These are phyloP conservation scores for Citrullus colocynthis DNA, from an alignment of 306 rosid species.

Conservation along the genomic window DNA sequence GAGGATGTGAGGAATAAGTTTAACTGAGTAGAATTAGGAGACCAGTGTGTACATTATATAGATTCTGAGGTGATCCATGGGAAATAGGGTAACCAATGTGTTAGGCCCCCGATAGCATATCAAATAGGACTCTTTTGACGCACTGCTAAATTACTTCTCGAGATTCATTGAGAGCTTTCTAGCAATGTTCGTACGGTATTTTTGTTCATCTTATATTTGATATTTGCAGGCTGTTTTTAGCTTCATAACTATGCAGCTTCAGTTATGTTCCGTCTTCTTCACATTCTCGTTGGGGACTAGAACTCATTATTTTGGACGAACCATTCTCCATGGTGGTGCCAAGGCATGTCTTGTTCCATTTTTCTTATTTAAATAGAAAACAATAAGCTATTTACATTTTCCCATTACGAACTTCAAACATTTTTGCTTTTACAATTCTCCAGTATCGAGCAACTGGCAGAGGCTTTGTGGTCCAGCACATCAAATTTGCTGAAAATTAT, in stretches of 20 bases:
- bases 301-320: constrained; percentile 97
- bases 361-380: background rate
- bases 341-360: constrained; percentile 38
- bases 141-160: background rate
- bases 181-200: constrained; percentile 1
- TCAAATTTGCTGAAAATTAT: constrained; percentile 92
- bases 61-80: background rate
- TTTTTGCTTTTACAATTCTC: constrained; percentile 11
- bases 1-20: background rate
- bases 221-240: constrained; percentile 80
- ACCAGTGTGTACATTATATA: background rate
- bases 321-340: constrained; percentile 97
- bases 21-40: background rate
- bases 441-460: constrained; percentile 99
- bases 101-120: background rate
- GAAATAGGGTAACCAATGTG: background rate
- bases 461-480: constrained; percentile 91
- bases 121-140: background rate
- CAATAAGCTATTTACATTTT: background rate
- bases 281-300: constrained; percentile 91
- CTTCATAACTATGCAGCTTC: constrained; percentile 96
- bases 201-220: constrained; percentile 2
- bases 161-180: background rate
- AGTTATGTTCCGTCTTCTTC: constrained; percentile 94
- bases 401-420: background rate